Percentiles rank a stretch among this genome's conserved stretches.
phyloP scores from a whole-genome alignment of 2,329 filamentous ascomycete species.

The Didymella pomorum region DNA sequence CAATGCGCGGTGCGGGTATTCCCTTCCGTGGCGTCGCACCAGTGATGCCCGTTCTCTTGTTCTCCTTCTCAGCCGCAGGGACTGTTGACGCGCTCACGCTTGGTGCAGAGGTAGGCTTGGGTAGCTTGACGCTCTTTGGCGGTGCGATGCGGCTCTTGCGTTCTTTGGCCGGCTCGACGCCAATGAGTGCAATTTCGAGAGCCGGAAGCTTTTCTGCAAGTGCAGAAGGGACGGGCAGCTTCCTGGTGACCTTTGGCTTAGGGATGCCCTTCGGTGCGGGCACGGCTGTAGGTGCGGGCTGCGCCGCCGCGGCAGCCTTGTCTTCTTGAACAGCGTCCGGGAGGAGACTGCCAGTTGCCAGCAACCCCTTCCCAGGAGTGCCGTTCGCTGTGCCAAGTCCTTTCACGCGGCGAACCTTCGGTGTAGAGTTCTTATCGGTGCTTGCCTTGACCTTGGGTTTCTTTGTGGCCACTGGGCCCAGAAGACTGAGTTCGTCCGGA shows the following conservation, averaged over 20 bases:
- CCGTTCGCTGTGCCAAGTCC: slow-evolving; percentile 49
- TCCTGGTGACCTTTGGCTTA: slow-evolving; percentile 29
- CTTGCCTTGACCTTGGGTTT: slow-evolving; percentile 32
- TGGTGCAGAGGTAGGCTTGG: slow-evolving; percentile 26
- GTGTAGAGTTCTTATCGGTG: slow-evolving; percentile 41
- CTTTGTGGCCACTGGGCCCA: slow-evolving; percentile 28
- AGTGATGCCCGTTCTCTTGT: slow-evolving; percentile 36
- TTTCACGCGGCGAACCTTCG: slow-evolving; percentile 42
- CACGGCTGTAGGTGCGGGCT: slow-evolving; percentile 5
- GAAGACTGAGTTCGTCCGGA: slow-evolving; percentile 43
- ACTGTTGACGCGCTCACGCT: not conserved
- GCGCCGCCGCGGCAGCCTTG: slow-evolving; percentile 17
- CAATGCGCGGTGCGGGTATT: slow-evolving; percentile 34
- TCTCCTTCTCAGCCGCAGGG: slow-evolving; percentile 22
- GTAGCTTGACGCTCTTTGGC: slow-evolving; percentile 46
- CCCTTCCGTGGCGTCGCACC: slow-evolving; percentile 43
- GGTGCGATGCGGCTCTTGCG: slow-evolving; percentile 46
- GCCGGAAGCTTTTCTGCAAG: slow-evolving; percentile 28
- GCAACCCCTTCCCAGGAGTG: slow-evolving; percentile 49
- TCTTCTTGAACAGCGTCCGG: slow-evolving; percentile 39
- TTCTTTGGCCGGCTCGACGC: slow-evolving; percentile 32
- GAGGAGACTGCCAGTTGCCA: slow-evolving; percentile 40
- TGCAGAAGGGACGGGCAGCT: slow-evolving; percentile 34
- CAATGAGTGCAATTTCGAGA: slow-evolving; percentile 35
- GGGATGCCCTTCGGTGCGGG: slow-evolving; percentile 24